phyloP scores from a whole-genome alignment of 495 filamentous ascomycete genomes.

The Penicillium cinerascens region DNA sequence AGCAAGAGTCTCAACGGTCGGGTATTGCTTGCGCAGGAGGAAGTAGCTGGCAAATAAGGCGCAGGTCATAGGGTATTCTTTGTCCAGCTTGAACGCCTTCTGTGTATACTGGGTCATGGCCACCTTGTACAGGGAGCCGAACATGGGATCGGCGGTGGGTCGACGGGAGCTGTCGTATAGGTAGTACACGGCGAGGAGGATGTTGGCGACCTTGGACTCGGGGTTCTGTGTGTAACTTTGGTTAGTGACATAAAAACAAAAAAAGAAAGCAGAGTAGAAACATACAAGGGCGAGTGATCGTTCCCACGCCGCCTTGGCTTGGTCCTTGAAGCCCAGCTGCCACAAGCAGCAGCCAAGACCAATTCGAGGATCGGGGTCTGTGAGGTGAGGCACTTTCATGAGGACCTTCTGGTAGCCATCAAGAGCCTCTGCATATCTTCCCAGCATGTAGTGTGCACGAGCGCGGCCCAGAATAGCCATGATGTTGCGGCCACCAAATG shows the following conservation, averaged over 20 bases:
- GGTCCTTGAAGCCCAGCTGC: slow-evolving; percentile 90
- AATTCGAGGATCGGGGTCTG: slow-evolving; percentile 93
- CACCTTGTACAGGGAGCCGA: slow-evolving; percentile 78
- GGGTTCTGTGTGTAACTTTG: slow-evolving; percentile 52
- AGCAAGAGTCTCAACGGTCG: slow-evolving; percentile 78
- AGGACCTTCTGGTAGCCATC: slow-evolving; percentile 83
- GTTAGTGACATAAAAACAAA: not conserved
- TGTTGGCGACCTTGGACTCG: slow-evolving; percentile 85
- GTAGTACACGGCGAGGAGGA: slow-evolving; percentile 84
- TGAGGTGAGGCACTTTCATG: slow-evolving; percentile 74
- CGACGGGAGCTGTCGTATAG: slow-evolving; percentile 77
- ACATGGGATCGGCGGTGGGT: slow-evolving; percentile 71
- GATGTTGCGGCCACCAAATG: slow-evolving; percentile 80
- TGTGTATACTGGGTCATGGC: slow-evolving; percentile 93
- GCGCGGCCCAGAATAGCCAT: slow-evolving; percentile 86
- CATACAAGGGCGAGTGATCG: slow-evolving; percentile 69
- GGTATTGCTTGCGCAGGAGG: slow-evolving; percentile 68
- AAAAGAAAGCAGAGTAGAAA: not conserved
- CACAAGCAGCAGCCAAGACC: slow-evolving; percentile 95
- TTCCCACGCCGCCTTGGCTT: slow-evolving; percentile 87
- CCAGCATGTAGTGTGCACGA: slow-evolving; percentile 76
- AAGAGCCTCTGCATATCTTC: slow-evolving; percentile 76
- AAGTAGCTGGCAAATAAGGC: slow-evolving; percentile 87
- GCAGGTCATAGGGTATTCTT: slow-evolving; percentile 85
- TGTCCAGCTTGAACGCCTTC: slow-evolving; percentile 92